Evolutionary conservation across 2,329 filamentous ascomycete species (phyloP), one percentile per base, ranked within the genome.

Genomic region (Fusarium setosum): DNA sequence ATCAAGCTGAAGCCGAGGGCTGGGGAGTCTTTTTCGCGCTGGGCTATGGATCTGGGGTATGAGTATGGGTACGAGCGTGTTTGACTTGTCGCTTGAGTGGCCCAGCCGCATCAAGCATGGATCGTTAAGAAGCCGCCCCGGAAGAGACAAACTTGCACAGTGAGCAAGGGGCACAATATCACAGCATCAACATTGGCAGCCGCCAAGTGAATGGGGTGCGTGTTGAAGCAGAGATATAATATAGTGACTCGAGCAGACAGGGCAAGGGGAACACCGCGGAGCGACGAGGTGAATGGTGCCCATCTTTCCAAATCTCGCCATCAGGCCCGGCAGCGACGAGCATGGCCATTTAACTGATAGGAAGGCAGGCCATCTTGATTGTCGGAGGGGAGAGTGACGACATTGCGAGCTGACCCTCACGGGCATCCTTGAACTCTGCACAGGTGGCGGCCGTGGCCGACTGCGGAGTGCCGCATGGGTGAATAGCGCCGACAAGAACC

Each of bases 161-260:
- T 51, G 63, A 54, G 38, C 12, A 56, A 53, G 51, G 54, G 51
- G 11, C 34, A 48, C 35, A 42, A 61, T 56, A 60, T 60, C 60
- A 72, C 59, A 52, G 56, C 59, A 52, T 63, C 55, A 44, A 59
- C 42, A 48, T 49, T 47, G 49, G 48, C 61, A 63, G 47, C 67
- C 61, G 31, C 71, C 70, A 74, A 74, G 54, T 67, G 59, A 74
- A 71, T 74, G 72, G 68, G 65, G 60, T 63, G 57, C 63, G 56
- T 41, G 52, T 54, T 55, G 50, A 59, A 45, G 44, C 41, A 44
- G 51, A 64, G 59, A 69, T 69, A 70, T n/a, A n/a, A n/a, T 68
- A 70, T 63, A 59, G 65, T 73, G 71, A 73, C 62, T 73, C 70
- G 65, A 56, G 37, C 57, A 69, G 45, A 63, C 8, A 62, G 54